Conservation (phyloP, 805 yeast genomes). For the Candida manassasensis region DNA sequence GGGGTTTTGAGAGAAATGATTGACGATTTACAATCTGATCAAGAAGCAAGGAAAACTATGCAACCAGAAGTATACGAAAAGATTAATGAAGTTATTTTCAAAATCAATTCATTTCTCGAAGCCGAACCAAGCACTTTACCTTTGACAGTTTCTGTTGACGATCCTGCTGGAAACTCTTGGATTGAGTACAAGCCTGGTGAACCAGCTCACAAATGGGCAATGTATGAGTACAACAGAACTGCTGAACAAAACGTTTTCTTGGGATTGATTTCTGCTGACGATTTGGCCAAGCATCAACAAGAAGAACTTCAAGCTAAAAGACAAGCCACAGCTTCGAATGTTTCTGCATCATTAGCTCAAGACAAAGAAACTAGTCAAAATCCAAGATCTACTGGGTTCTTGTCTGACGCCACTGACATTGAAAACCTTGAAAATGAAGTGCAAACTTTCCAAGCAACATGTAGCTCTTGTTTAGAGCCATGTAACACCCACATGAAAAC, state of each 20-base stretch:
- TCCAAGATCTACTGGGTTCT: constrained; percentile 51
- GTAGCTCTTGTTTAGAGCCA: constrained; percentile 80
- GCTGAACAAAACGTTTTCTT: constrained; percentile 83
- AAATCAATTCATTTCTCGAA: constrained; percentile 54
- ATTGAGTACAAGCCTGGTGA: constrained; percentile 85
- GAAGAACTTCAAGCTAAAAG: constrained; percentile 47
- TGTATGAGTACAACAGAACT: constrained; percentile 73
- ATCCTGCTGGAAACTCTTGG: constrained; percentile 98
- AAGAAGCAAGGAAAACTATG: constrained; percentile 65
- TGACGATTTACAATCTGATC: constrained; percentile 75
- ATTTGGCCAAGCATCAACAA: constrained; percentile 44
- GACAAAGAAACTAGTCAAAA: constrained; percentile 17
- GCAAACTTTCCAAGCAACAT: constrained; percentile 86
- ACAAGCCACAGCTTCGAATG: constrained; percentile 33
- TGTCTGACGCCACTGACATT: constrained; percentile 70
- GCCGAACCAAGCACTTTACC: constrained; percentile 72
- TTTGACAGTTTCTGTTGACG: constrained; percentile 73
- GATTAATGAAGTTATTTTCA: constrained; percentile 63
- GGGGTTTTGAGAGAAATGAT: constrained; percentile 83
- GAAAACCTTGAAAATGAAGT: constrained; percentile 87
- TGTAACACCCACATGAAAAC: constrained; percentile 96
- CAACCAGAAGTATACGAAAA: constrained; percentile 76
- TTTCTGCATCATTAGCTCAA: constrained; percentile 17
- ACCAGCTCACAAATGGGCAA: constrained; percentile 85
- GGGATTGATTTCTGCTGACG: constrained; percentile 73